Percentiles rank a stretch among this genome's conserved stretches.
Evolutionary conservation across 768 basidiomycete genomes (phyloP).

Genomic region (Leccinum barrowsii): DNA sequence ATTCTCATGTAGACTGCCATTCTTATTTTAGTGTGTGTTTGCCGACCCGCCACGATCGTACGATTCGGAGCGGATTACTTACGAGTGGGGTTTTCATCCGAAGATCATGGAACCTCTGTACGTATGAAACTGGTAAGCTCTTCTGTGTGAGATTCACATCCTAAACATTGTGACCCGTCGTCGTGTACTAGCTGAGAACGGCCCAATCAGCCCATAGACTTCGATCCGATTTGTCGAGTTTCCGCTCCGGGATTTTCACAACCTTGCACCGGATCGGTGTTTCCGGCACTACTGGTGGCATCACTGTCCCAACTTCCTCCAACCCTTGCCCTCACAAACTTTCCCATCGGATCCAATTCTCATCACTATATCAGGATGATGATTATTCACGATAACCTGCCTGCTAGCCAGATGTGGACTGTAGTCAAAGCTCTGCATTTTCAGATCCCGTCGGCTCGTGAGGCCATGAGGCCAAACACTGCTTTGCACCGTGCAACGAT

Average conservation of each 20-base stretch:
- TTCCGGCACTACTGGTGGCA: conserved; percentile 31
- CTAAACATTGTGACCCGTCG: conserved; percentile 43
- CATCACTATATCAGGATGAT: conserved; percentile 57
- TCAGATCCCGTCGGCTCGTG: conserved; percentile 42
- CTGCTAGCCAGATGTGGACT: conserved; percentile 40
- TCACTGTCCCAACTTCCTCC: conserved; percentile 67
- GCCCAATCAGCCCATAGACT: conserved; percentile 58
- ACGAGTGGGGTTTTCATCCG: too few relatives aligned
- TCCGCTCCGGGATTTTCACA: conserved; percentile 46
- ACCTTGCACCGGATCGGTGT: conserved; percentile 73
- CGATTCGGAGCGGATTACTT: neutral
- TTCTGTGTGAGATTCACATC: too few relatives aligned
- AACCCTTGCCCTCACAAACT: conserved; percentile 39
- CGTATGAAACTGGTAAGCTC: neutral
- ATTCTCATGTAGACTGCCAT: neutral
- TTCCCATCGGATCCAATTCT: neutral
- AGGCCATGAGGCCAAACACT: conserved; percentile 72
- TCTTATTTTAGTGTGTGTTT: neutral
- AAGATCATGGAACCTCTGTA: neutral
- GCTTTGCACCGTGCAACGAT: conserved; percentile 61
- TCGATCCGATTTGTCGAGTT: conserved; percentile 77
- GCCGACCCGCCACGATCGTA: neutral
- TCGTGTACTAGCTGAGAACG: conserved; percentile 60
- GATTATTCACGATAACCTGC: conserved; percentile 60
- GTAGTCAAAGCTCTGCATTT: conserved; percentile 40